Evolutionary conservation across 2,329 filamentous ascomycete species (phyloP).

Genomic region (Cordyceps fumosorosea): DNA sequence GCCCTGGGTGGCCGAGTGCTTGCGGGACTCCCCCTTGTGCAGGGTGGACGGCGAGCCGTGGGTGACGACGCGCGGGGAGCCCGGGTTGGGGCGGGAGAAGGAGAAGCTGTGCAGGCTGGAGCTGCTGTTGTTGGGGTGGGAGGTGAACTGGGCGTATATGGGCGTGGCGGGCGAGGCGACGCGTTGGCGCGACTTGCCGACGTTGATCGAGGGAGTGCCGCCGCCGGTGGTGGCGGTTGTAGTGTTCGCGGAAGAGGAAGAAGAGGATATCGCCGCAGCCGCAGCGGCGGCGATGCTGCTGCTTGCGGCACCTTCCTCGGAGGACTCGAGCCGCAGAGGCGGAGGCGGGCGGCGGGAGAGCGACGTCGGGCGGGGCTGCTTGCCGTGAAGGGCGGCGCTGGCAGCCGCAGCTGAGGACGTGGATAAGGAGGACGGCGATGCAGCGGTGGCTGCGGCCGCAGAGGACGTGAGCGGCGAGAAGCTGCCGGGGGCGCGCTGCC

Average conservation of each 20-base stretch:
- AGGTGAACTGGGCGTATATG: constrained; percentile 42
- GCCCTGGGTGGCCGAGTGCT: constrained; percentile 67
- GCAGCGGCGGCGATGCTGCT: constrained; percentile 14
- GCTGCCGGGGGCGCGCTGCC: constrained; percentile 43
- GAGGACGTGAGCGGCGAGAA: constrained; percentile 43
- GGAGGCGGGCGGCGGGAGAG: constrained; percentile 25
- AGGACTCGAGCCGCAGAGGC: constrained; percentile 27
- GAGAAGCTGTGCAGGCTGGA: constrained; percentile 47
- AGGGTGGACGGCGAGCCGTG: constrained; percentile 24
- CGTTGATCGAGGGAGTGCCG: constrained; percentile 29
- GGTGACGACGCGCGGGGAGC: constrained; percentile 24
- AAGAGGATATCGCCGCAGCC: constrained; percentile 22
- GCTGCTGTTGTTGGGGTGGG: constrained; percentile 41
- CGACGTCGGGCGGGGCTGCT: constrained; percentile 17
- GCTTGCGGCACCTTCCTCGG: neutral
- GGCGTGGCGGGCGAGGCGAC: constrained; percentile 36
- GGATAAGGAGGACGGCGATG: constrained; percentile 17
- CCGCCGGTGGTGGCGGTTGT: neutral
- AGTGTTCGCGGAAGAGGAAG: too few species aligned
- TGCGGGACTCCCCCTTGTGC: constrained; percentile 47
- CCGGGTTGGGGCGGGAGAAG: constrained; percentile 48
- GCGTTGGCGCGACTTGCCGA: constrained; percentile 40
- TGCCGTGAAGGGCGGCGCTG: constrained; percentile 13
- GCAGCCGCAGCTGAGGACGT: constrained; percentile 18
- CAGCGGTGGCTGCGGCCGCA: constrained; percentile 21